Base-by-base conservation (phyloP, 495 filamentous ascomycete species). In the Oleoguttula mirabilis region DNA sequence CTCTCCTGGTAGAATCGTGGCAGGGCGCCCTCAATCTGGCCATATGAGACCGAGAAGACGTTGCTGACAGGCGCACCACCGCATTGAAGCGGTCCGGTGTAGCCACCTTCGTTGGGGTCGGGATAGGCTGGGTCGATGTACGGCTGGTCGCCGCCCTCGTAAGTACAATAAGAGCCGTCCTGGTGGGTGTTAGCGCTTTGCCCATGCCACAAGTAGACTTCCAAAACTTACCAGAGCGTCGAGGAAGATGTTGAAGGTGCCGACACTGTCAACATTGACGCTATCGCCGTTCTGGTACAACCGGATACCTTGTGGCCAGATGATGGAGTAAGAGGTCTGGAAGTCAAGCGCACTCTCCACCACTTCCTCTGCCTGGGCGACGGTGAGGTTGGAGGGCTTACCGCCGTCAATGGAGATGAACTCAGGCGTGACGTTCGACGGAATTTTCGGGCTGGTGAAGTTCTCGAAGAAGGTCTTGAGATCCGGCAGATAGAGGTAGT, bases 41-140 rank as follows among this genome's bases (percentile, higher is more conserved):
- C 35, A 32, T 50, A 50, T 14, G 41, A 45, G 6, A 45, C 34
- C 1, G 41, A 45, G 23, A 50, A 45, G 3, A 50, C 47, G 17
- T 45, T 44, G 12, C 25, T 33, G 11, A 33, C 36, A 8, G 61
- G 55, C n/a, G 52, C 54, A 2, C 61, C 56, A 28, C 62, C 57
- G 31, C 57, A 64, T 21, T 64, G 57, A 10, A 47, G 36, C 14
- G 36, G 44, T 2, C 56, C 59, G 10, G 60, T 52, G 41, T 64
- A 62, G 14, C 66, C 67, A 1, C 59, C 27, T 21, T 45, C 40
- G 28, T 44, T 50, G 16, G 47, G 40, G 23, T 50, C 41, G 3
- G 47, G 40, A 28, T 44, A 50, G 17, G 34, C 28, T 1, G 47
- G 47, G 23, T 50, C 47, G 4, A 47, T 10, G 32, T 47, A 47